Conservation (phyloP, 2,329 filamentous ascomycete species). For the Dothideomycetes sp. region DNA sequence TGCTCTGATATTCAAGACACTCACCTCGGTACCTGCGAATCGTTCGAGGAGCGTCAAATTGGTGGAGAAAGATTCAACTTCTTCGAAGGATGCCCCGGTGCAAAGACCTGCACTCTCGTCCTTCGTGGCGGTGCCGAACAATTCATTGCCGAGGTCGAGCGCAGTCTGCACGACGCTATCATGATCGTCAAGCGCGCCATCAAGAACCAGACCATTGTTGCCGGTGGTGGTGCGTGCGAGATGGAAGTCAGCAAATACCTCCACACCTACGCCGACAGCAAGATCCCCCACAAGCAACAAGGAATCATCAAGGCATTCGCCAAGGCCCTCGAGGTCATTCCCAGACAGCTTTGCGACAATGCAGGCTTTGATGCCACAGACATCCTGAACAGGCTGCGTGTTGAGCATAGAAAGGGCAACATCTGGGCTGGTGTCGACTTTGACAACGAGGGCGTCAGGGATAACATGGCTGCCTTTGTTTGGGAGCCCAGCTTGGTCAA, state of each 20-base stretch:
- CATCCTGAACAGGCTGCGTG: constrained; percentile 89
- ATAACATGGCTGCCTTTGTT: constrained; percentile 93
- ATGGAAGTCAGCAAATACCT: constrained; percentile 96
- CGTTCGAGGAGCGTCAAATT: constrained; percentile 93
- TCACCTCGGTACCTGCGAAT: constrained; percentile 83
- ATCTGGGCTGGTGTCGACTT: constrained; percentile 97
- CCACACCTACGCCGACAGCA: constrained; percentile 84
- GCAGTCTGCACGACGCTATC: constrained; percentile 95
- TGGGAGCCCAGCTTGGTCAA: constrained; percentile 97
- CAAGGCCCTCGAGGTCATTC: constrained; percentile 93
- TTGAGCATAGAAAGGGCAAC: constrained; percentile 89
- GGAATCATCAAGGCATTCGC: constrained; percentile 96
- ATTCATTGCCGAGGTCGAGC: constrained; percentile 97
- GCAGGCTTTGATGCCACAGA: constrained; percentile 97
- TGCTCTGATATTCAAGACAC: constrained; percentile 87
- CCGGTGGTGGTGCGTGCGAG: constrained; percentile 86
- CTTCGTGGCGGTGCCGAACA: constrained; percentile 95
- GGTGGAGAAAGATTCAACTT: constrained; percentile 97
- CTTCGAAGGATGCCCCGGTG: constrained; percentile 89
- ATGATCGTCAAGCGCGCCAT: constrained; percentile 99
- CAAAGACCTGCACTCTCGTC: constrained; percentile 93
- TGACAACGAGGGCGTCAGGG: constrained; percentile 75
- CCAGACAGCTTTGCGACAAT: constrained; percentile 95
- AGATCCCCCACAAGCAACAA: constrained; percentile 91
- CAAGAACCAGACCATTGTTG: constrained; percentile 88